A percentile compares a stretch with the other conserved stretches of the same genome.
phyloP scores from a whole-genome alignment of 116 monocot genomes.

The Posidonia oceanica region DNA sequence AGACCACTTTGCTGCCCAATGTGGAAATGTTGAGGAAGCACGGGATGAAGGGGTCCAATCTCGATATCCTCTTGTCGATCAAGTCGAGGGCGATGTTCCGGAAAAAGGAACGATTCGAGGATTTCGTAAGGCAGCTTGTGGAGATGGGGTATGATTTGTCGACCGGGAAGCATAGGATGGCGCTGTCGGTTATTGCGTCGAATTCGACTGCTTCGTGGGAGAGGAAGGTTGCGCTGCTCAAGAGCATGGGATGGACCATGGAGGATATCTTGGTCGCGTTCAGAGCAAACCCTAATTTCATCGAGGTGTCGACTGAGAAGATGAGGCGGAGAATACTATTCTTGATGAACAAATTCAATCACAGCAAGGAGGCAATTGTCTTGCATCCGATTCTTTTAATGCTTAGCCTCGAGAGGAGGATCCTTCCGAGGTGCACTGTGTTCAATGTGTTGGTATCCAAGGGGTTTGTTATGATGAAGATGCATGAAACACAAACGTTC shows the following conservation, averaged over 20 bases:
- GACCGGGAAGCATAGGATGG: not conserved
- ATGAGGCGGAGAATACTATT: slow-evolving; percentile 24
- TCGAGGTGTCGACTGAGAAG: slow-evolving; percentile 25
- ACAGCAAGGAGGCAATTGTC: slow-evolving; percentile 13
- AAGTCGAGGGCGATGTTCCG: slow-evolving; percentile 9
- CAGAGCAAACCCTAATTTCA: slow-evolving; percentile 18
- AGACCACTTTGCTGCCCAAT: slow-evolving; percentile 21
- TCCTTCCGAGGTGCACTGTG: slow-evolving; percentile 40
- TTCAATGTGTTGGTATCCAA: slow-evolving; percentile 19
- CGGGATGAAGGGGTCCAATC: slow-evolving; percentile 3
- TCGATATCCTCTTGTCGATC: slow-evolving; percentile 1
- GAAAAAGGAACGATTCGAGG: not conserved
- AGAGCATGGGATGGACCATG: slow-evolving; percentile 42
- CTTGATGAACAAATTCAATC: slow-evolving; percentile 18
- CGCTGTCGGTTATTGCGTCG: slow-evolving; percentile 10
- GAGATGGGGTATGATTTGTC: slow-evolving; percentile 10
- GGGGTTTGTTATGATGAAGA: slow-evolving; percentile 6
- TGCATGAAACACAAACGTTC: slow-evolving; percentile 2
- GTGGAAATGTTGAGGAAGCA: slow-evolving; percentile 9
- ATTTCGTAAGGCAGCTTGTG: slow-evolving; percentile 5
- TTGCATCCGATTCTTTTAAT: slow-evolving; percentile 14
- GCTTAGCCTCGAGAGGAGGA: slow-evolving; percentile 34
- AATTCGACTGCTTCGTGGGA: slow-evolving; percentile 15
- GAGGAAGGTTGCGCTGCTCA: slow-evolving; percentile 21
- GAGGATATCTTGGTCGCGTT: slow-evolving; percentile 19